Conservation (phyloP, 2,329 filamentous ascomycete species). For the Sporothrix euskadiensis region DNA sequence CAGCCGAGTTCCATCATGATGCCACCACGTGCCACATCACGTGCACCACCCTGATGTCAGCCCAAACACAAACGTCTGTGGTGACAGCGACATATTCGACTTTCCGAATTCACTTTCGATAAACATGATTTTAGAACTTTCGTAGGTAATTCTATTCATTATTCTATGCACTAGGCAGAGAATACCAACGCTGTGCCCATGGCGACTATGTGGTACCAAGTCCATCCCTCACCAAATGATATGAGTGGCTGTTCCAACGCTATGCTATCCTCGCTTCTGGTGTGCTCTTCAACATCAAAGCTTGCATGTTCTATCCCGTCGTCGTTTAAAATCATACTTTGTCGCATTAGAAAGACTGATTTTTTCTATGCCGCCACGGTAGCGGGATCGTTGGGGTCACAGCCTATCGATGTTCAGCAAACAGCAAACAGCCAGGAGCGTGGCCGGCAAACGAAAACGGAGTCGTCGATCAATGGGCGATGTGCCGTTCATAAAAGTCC, state of each 20-base stretch:
- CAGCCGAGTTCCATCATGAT: neutral
- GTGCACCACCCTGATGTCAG: neutral
- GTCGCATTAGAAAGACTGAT: neutral
- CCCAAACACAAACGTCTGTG: neutral
- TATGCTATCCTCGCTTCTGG: neutral
- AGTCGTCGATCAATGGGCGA: neutral
- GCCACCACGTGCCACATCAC: neutral
- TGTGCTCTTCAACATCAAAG: neutral
- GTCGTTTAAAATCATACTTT: neutral
- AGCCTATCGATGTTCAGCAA: conserved; percentile 28
- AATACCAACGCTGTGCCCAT: neutral
- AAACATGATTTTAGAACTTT: neutral
- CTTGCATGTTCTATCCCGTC: neutral
- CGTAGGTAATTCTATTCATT: neutral
- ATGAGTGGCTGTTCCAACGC: neutral
- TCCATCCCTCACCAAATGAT: too few relatives aligned
- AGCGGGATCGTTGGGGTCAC: conserved; percentile 32
- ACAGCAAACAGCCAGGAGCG: neutral
- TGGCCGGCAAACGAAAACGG: neutral
- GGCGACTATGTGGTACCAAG: too few relatives aligned
- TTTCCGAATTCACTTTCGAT: neutral
- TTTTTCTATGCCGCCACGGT: conserved; percentile 27
- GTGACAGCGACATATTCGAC: neutral
- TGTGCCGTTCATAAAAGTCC: neutral
- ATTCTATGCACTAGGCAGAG: neutral